A percentile compares a stretch with the other conserved stretches of the same genome.
Evolutionary conservation across 129 eudicot species (phyloP).

Genomic region (Pulicaria dysenterica): DNA sequence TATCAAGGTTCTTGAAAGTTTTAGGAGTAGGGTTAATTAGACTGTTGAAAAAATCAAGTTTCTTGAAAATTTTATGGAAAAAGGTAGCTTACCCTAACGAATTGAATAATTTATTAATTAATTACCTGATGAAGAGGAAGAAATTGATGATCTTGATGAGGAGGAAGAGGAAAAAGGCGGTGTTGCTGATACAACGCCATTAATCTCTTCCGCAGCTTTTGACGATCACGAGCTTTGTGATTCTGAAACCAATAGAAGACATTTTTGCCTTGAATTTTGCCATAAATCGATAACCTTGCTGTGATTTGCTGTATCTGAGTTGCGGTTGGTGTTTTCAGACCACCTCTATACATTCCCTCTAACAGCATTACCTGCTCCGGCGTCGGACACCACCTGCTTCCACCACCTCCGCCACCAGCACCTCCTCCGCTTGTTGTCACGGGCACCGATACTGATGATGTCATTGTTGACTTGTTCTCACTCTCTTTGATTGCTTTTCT

Average conservation of each 20-base stretch:
- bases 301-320: slow-evolving; percentile 80
- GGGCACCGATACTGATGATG: slow-evolving; percentile 17
- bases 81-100: no score
- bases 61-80: no score
- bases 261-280: slow-evolving; percentile 79
- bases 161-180: slow-evolving; percentile 22
- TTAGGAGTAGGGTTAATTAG: no score
- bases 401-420: slow-evolving; percentile 26
- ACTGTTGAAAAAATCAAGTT: no score
- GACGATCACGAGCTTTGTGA: slow-evolving; percentile 91
- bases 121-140: slow-evolving; percentile 35
- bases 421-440: slow-evolving; percentile 15
- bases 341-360: slow-evolving; percentile 77
- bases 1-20: no score
- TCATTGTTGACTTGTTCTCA: neutral
- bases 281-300: slow-evolving; percentile 60
- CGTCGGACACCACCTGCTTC: slow-evolving; percentile 83
- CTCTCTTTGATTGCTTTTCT: neutral
- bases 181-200: slow-evolving; percentile 38
- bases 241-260: slow-evolving; percentile 96
- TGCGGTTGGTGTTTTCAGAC: slow-evolving; percentile 75
- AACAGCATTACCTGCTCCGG: slow-evolving; percentile 78
- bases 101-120: neutral
- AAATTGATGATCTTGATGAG: slow-evolving; percentile 13
- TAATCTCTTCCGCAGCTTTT: slow-evolving; percentile 69